phyloP scores from a whole-genome alignment of 441 rosid genomes.

The Adansonia madagascariensis region DNA sequence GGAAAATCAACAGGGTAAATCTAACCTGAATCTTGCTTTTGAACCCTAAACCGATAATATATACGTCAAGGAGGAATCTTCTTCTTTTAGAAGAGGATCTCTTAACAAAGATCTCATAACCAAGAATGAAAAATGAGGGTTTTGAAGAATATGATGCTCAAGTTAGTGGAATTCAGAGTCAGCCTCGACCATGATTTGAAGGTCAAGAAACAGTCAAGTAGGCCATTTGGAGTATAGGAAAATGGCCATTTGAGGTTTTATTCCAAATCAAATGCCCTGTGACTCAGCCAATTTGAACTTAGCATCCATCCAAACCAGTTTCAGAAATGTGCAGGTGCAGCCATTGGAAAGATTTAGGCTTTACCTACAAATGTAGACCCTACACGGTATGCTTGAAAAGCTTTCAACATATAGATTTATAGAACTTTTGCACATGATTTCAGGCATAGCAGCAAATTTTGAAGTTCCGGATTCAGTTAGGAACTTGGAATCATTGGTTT shows the following conservation, averaged over 20 bases:
- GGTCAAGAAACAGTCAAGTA: constrained; percentile 38
- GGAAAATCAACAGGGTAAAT: constrained; percentile 28
- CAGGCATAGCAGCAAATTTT: constrained; percentile 15
- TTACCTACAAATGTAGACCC: constrained; percentile 15
- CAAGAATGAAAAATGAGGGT: constrained; percentile 19
- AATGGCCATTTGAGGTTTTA: constrained; percentile 14
- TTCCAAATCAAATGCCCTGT: constrained; percentile 26
- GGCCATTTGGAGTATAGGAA: constrained; percentile 24
- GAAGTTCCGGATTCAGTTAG: not conserved
- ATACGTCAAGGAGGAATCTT: constrained; percentile 29
- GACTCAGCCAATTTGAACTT: constrained; percentile 19
- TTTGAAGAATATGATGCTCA: constrained; percentile 43
- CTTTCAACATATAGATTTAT: not conserved
- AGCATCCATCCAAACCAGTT: constrained; percentile 14
- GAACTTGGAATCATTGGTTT: constrained; percentile 12
- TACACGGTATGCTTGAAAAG: not conserved
- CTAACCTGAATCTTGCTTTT: constrained; percentile 34
- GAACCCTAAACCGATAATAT: constrained; percentile 28
- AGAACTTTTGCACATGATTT: not conserved
- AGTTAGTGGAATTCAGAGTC: constrained; percentile 53
- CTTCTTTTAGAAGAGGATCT: constrained; percentile 37
- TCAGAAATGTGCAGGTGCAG: constrained; percentile 2
- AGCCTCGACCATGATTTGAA: constrained; percentile 42
- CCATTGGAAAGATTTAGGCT: constrained; percentile 17
- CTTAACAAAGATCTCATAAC: constrained; percentile 29